phyloP scores from a whole-genome alignment of 192 early-diverging fungal genomes.

The Dimargaris verticillata region DNA sequence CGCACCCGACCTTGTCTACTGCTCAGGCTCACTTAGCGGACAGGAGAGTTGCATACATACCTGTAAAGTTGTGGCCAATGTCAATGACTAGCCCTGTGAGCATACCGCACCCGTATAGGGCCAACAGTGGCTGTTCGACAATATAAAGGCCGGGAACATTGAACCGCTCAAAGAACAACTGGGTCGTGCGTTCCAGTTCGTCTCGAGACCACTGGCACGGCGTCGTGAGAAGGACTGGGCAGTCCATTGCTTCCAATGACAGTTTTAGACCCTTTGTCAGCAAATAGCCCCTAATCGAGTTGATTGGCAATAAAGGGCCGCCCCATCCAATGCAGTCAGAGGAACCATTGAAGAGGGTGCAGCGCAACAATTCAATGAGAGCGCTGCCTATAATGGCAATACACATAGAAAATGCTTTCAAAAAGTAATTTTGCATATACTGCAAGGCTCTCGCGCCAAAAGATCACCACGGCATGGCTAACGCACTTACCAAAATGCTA shows the following conservation, averaged over 20 bases:
- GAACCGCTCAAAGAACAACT: conserved; percentile 84
- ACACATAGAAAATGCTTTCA: conserved; percentile 13
- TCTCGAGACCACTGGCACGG: conserved; percentile 70
- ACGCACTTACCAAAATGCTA: conserved; percentile 40
- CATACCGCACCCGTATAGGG: conserved; percentile 59
- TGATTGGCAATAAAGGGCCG: not conserved
- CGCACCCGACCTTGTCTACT: not conserved
- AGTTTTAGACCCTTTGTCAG: conserved; percentile 63
- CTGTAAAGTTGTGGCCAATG: conserved; percentile 72
- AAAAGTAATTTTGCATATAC: conserved; percentile 12
- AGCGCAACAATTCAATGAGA: not conserved
- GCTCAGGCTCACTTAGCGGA: not conserved
- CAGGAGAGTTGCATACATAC: conserved; percentile 19
- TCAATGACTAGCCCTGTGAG: conserved; percentile 76
- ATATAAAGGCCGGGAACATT: conserved; percentile 72
- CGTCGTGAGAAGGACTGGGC: conserved; percentile 56
- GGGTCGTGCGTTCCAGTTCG: conserved; percentile 60
- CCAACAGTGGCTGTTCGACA: conserved; percentile 66
- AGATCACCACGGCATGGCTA: not conserved
- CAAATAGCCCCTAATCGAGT: conserved; percentile 41
- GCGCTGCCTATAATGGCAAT: conserved; percentile 1
- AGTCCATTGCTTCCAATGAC: conserved; percentile 55
- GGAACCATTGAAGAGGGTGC: not conserved
- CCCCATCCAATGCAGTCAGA: not conserved
- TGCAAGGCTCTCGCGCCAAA: not conserved